These are phyloP conservation scores for Xylaria sp. DNA, from an alignment of 2,329 filamentous ascomycete genomes.

Conservation along the genomic window DNA sequence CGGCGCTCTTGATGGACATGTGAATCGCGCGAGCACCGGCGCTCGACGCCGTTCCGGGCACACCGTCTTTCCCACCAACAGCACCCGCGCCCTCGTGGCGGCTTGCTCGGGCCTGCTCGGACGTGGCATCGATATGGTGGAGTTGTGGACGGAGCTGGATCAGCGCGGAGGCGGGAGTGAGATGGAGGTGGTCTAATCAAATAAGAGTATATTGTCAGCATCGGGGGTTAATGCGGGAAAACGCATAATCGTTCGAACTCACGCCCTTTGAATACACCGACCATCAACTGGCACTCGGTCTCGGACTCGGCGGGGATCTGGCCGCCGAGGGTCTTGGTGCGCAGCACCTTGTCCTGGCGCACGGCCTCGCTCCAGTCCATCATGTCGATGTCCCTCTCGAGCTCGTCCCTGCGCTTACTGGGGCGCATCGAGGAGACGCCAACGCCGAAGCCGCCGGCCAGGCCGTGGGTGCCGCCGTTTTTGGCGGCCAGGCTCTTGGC, in stretches of 20 bases:
- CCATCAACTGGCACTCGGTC: conserved; percentile 79
- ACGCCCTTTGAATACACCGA: conserved; percentile 90
- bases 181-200: conserved; percentile 78
- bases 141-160: conserved; percentile 92
- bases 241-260: conserved; percentile 49
- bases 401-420: conserved; percentile 55
- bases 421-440: conserved; percentile 57
- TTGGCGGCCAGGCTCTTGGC: conserved; percentile 68
- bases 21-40: conserved; percentile 79
- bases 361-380: conserved; percentile 75
- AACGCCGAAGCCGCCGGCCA: conserved; percentile 78
- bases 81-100: conserved; percentile 52
- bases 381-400: conserved; percentile 59
- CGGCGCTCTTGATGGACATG: conserved; percentile 84
- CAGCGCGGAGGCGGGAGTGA: conserved; percentile 84
- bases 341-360: conserved; percentile 76
- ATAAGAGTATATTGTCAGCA: conserved; percentile 37
- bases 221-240: neutral
- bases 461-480: conserved; percentile 73
- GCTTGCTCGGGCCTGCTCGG: conserved; percentile 73
- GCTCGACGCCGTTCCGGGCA: conserved; percentile 46
- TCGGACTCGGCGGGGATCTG: conserved; percentile 76
- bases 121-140: conserved; percentile 87
- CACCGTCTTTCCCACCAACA: conserved; percentile 42
- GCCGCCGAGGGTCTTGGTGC: conserved; percentile 86